phyloP scores from a whole-genome alignment of 306 rosid species.

The Boehmeria nivea region DNA sequence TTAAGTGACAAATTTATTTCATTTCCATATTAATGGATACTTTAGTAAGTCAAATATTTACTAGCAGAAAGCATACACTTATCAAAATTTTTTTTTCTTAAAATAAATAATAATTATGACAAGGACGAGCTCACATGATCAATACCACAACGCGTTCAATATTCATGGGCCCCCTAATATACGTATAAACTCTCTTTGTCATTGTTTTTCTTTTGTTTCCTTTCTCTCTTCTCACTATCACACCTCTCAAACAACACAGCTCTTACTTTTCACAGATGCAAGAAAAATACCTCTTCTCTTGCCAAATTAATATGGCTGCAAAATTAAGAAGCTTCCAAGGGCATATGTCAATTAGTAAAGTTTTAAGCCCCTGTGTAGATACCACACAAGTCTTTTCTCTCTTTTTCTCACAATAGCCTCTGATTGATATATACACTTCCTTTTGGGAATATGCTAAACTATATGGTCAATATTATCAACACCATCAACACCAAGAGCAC shows the following conservation, averaged over 20 bases:
- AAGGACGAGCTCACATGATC: constrained; percentile 75
- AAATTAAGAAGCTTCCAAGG: constrained; percentile 19
- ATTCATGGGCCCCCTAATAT: constrained; percentile 45
- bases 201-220: background rate
- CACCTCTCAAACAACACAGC: background rate
- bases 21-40: background rate
- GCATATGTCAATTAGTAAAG: constrained; percentile 14
- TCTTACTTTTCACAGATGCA: constrained; percentile 12
- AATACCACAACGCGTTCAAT: constrained; percentile 33
- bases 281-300: constrained; percentile 5
- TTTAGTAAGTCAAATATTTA: no score
- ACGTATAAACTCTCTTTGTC: constrained; percentile 31
- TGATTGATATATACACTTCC: no score
- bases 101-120: constrained; percentile 22
- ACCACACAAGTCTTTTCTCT: constrained; percentile 15
- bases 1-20: background rate
- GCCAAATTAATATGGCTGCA: background rate
- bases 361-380: background rate
- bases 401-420: no score
- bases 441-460: constrained; percentile 6
- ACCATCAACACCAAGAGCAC: constrained; percentile 2
- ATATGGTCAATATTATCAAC: constrained; percentile 46
- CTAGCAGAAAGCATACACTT: no score
- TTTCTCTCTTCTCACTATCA: constrained; percentile 5
- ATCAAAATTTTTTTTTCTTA: no score